Percentiles rank a stretch among this genome's conserved stretches.
These are phyloP conservation scores for Diaporthe velutina DNA, from an alignment of 2,329 filamentous ascomycete genomes.

Conservation along the genomic window DNA sequence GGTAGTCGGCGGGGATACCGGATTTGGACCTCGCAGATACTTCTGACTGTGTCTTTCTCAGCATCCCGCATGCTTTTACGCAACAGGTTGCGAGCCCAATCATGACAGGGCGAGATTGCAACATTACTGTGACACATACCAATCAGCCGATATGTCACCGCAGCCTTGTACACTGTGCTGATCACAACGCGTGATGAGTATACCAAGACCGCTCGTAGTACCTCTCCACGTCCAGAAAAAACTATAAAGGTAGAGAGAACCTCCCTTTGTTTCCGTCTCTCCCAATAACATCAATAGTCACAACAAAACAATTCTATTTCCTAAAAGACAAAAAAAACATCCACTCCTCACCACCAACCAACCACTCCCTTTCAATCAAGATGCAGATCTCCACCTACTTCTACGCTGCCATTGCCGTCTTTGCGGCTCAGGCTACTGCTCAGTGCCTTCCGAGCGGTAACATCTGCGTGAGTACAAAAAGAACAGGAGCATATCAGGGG, in stretches of 20 bases:
- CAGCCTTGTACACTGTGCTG: neutral
- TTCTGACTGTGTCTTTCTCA: conserved; percentile 4
- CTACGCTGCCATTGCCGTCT: conserved; percentile 19
- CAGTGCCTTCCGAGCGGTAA: neutral
- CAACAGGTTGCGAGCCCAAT: neutral
- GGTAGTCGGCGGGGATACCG: neutral
- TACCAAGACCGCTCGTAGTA: neutral
- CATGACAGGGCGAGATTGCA: neutral
- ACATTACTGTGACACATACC: neutral
- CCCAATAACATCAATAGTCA: neutral
- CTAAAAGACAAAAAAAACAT: neutral
- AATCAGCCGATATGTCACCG: neutral
- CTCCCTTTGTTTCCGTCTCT: neutral
- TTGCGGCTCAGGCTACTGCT: conserved; percentile 5
- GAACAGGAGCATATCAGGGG: neutral
- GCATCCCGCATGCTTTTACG: conserved; percentile 2
- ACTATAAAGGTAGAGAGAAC: conserved; percentile 16
- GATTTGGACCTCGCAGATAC: neutral
- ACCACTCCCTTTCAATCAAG: neutral
- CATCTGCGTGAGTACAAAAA: conserved; percentile 10
- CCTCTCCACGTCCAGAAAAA: neutral
- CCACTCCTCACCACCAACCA: neutral
- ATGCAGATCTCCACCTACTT: conserved; percentile 18
- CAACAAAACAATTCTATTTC: neutral
- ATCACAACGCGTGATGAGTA: neutral